Evolutionary conservation across 345 rosid species (phyloP), one percentile per base, ranked within the genome.

Genomic region (Dipteronia dyeriana): DNA sequence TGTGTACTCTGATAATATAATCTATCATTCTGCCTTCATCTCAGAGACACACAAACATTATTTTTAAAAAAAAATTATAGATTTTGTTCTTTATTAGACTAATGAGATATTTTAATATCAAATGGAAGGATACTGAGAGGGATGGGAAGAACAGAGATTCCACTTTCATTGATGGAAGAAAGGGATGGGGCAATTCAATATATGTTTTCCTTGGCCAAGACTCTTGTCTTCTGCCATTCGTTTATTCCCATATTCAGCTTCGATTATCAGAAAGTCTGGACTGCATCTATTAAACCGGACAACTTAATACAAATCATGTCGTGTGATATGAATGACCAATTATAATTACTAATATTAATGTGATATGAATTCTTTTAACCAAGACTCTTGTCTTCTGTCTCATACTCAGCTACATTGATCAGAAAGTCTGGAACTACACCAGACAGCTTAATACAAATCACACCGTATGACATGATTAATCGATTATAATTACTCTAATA

Each of bases 61-160:
- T 43, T 65, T 49, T 38, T 7, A 7, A 6, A 77, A 62, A 45
- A 45, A 45, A 45, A 6, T 39, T 65, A 76, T 60, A 49, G 9
- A 45, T 76, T 79, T 76, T 65, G 74, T 66, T 75, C 29, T 79
- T 76, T 64, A 25, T 77, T 74, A 25, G 54, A 66, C 54, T 51
- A 34, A 73, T 34, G 19, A 66, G 56, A 26, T 74, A 68, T 75
- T 82, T 74, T 72, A 76, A 67, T 68, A 68, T 45, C 71, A 74
- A 82, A 74, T 78, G 80, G 81, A 4, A 4, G 38, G 83, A 79
- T 68, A 84, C 76, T 76, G 87, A 76, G 72, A 81, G 82, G 87
- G 87, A 91, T 91, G 97, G 92, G 93, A 80, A 80, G 89, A 83
- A 87, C 92, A 89, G 97, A 88, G 91, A 90, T 90, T 85, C 92